Percentiles rank a stretch among this genome's conserved stretches.
Conservation (phyloP, 1,139 yeast species). For the Blastobotrys serpentis region DNA sequence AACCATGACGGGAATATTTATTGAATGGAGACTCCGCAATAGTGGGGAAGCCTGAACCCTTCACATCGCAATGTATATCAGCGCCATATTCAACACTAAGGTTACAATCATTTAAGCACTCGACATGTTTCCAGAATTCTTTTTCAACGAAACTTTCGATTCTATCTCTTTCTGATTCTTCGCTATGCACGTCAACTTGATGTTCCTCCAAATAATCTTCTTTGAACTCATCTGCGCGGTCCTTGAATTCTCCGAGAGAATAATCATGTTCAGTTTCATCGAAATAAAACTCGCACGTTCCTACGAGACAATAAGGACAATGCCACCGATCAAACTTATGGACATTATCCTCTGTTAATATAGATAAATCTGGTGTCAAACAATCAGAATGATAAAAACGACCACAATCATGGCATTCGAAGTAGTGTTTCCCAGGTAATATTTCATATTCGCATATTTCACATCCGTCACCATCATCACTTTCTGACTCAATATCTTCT, state of each 20-base stretch:
- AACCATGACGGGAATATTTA: constrained; percentile 49
- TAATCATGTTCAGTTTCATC: constrained; percentile 65
- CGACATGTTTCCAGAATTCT: constrained; percentile 43
- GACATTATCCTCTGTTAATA: constrained; percentile 38
- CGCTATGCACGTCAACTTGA: constrained; percentile 35
- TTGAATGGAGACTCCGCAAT: constrained; percentile 33
- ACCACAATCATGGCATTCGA: constrained; percentile 53
- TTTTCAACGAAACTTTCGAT: constrained; percentile 33
- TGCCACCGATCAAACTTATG: constrained; percentile 53
- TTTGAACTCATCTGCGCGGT: constrained; percentile 54
- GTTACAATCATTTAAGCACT: constrained; percentile 36
- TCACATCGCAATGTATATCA: constrained; percentile 44
- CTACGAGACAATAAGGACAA: constrained; percentile 78
- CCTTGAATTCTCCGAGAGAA: constrained; percentile 57
- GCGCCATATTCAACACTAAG: constrained; percentile 53
- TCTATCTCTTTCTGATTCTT: neutral
- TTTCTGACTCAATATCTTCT: constrained; percentile 21
- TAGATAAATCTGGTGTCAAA: constrained; percentile 40
- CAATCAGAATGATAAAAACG: constrained; percentile 66
- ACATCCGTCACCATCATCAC: constrained; percentile 18
- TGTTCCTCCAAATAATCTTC: constrained; percentile 46
- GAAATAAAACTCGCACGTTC: constrained; percentile 88
- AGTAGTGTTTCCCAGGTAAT: constrained; percentile 3
- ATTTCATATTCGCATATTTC: constrained; percentile 13
- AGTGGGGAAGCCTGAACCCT: constrained; percentile 55